phyloP scores from a whole-genome alignment of 345 rosid species.

The Eucalyptus coolabah region DNA sequence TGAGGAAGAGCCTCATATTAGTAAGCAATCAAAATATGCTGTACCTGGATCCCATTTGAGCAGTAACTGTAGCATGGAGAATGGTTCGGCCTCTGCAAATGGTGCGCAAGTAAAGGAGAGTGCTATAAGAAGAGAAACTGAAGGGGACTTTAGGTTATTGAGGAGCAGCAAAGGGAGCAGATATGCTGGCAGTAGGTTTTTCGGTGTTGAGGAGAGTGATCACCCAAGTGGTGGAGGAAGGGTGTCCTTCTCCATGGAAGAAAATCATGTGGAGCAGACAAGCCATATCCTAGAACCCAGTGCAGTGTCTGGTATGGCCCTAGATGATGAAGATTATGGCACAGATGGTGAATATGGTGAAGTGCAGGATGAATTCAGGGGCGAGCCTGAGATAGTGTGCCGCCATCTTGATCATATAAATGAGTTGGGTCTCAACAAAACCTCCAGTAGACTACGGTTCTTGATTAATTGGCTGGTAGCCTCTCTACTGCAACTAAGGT shows the following conservation, averaged over 20 bases:
- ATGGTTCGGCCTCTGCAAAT: conserved; percentile 44
- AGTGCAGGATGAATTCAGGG: conserved; percentile 62
- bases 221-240: conserved; percentile 77
- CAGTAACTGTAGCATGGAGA: conserved; percentile 15
- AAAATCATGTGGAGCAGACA: conserved; percentile 29
- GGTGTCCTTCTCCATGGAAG: conserved; percentile 87
- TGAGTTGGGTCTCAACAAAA: conserved; percentile 92
- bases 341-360: conserved; percentile 72
- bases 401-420: conserved; percentile 85
- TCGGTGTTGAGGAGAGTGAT: conserved; percentile 66
- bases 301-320: conserved; percentile 51
- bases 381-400: conserved; percentile 85
- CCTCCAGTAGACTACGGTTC: conserved; percentile 69
- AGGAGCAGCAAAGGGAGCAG: conserved; percentile 77
- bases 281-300: conserved; percentile 40
- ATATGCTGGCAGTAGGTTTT: conserved; percentile 57
- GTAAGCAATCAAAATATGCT: conserved; percentile 7
- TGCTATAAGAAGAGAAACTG: conserved; percentile 98
- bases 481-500: conserved; percentile 75
- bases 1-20: conserved; percentile 50
- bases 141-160: conserved; percentile 94
- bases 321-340: conserved; percentile 60
- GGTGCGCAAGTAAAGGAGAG: conserved; percentile 63
- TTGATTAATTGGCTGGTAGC: conserved; percentile 97
- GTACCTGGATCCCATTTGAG: conserved; percentile 8